A percentile compares a stretch with the other conserved stretches of the same genome.
Conservation (phyloP, 2,329 filamentous ascomycete species). For the Phialophora verrucosa region DNA sequence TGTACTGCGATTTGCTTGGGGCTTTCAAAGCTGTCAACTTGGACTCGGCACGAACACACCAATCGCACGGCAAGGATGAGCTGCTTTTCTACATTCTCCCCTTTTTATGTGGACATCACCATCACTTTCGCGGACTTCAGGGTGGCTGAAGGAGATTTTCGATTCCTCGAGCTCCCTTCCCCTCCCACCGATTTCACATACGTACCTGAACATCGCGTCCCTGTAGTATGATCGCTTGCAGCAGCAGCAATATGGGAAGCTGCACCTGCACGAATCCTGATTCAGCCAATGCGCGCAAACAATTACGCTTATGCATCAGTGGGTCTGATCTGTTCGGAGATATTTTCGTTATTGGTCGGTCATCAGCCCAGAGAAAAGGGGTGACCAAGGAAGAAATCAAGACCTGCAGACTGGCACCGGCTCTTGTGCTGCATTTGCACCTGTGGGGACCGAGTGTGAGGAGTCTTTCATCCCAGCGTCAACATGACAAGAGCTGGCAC, state of each 20-base stretch:
- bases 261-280: conserved; percentile 8
- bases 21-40: conserved; percentile 4
- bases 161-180: not conserved
- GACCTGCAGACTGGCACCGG: conserved; percentile 21
- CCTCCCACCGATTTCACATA: conserved; percentile 1
- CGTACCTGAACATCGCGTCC: conserved; percentile 9
- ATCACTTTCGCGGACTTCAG: not conserved
- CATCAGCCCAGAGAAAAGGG: conserved; percentile 22
- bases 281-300: conserved; percentile 13
- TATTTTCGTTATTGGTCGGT: conserved; percentile 22
- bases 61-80: conserved; percentile 12
- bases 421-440: conserved; percentile 23
- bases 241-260: conserved; percentile 4
- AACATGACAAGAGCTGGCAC: conserved; percentile 6
- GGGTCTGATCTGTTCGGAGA: conserved; percentile 23
- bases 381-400: conserved; percentile 15
- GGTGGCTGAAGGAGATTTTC: conserved; percentile 10
- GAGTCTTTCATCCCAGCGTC: conserved; percentile 10
- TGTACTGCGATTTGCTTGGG: conserved; percentile 20
- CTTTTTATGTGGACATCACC: not conserved
- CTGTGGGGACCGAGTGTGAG: conserved; percentile 11
- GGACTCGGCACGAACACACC: conserved; percentile 13
- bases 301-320: conserved; percentile 31
- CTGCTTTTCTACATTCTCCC: not conserved
- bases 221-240: conserved; percentile 13